Conservation (phyloP, 1,284 basidiomycete genomes). For the Wolfiporia cocos region DNA sequence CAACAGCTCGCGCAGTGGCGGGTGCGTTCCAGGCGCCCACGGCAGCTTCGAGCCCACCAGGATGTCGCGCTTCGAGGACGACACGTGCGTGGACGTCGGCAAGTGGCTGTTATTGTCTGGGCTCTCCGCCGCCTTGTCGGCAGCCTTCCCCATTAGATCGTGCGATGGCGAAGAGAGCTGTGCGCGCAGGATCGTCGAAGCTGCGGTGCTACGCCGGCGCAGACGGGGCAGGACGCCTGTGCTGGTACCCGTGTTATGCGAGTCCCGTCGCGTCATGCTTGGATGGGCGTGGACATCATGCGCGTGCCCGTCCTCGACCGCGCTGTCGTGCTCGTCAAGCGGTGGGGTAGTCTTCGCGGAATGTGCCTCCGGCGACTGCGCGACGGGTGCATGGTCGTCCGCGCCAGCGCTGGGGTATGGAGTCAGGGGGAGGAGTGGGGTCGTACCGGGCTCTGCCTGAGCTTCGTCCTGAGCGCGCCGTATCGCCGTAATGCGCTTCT, state of each 20-base stretch:
- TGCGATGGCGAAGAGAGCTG: background rate
- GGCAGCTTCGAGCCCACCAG: background rate
- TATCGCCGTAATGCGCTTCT: conserved; percentile 59
- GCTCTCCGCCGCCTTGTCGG: background rate
- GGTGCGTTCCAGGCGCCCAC: conserved; percentile 11
- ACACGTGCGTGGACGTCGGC: background rate
- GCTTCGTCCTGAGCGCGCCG: conserved; percentile 33
- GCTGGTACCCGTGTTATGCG: background rate
- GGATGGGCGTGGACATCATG: background rate
- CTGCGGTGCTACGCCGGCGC: conserved; percentile 11
- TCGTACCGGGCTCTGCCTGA: conserved; percentile 7
- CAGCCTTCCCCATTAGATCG: background rate
- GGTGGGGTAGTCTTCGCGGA: background rate
- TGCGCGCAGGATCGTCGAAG: background rate
- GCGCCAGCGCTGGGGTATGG: background rate
- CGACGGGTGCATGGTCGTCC: background rate
- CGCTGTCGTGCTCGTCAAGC: background rate
- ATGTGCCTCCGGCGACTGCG: background rate
- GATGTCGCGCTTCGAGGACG: background rate
- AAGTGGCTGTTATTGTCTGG: no score
- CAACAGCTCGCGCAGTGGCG: conserved; percentile 46
- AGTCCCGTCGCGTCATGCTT: no score
- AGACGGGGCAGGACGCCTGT: conserved; percentile 2
- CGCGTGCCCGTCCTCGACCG: background rate
- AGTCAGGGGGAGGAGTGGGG: conserved; percentile 6